Conservation (phyloP, 2,329 filamentous ascomycete genomes). For the Hymenoscyphus albidus region DNA sequence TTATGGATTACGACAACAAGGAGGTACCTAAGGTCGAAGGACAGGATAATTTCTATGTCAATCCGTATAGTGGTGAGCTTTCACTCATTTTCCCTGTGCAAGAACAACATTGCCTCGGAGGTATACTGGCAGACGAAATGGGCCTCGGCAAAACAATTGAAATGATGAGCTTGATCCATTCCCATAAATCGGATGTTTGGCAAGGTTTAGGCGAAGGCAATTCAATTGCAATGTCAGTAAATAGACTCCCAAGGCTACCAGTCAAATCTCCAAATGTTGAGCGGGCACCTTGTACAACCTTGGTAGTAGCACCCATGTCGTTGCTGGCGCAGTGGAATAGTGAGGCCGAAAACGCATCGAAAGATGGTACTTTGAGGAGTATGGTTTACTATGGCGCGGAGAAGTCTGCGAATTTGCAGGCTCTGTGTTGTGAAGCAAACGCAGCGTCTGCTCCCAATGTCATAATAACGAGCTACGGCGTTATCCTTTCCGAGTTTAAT, state of each 20-base stretch:
- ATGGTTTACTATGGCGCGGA: constrained; percentile 91
- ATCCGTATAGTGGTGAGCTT: constrained; percentile 92
- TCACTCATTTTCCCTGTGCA: constrained; percentile 89
- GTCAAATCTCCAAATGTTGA: constrained; percentile 55
- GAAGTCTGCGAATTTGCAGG: constrained; percentile 73
- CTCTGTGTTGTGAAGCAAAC: constrained; percentile 73
- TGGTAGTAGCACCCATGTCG: constrained; percentile 97
- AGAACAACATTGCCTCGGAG: constrained; percentile 90
- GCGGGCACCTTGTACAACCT: constrained; percentile 78
- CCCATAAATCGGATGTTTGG: constrained; percentile 62
- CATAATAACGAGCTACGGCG: constrained; percentile 92
- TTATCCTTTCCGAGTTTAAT: constrained; percentile 84
- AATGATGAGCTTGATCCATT: constrained; percentile 91
- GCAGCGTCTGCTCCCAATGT: constrained; percentile 75
- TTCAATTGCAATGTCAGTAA: constrained; percentile 42
- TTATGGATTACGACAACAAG: constrained; percentile 80
- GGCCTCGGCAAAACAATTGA: constrained; percentile 97
- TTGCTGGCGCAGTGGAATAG: constrained; percentile 96
- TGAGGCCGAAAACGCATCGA: constrained; percentile 87
- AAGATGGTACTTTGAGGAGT: constrained; percentile 73
- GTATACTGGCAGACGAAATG: constrained; percentile 95
- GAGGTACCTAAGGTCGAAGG: constrained; percentile 62
- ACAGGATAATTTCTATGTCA: constrained; percentile 82
- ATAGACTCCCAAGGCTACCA: constrained; percentile 59
- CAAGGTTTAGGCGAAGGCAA: constrained; percentile 35